phyloP scores from a whole-genome alignment of 1,284 basidiomycete species.

The Anthracocystis panici-leucophaei region DNA sequence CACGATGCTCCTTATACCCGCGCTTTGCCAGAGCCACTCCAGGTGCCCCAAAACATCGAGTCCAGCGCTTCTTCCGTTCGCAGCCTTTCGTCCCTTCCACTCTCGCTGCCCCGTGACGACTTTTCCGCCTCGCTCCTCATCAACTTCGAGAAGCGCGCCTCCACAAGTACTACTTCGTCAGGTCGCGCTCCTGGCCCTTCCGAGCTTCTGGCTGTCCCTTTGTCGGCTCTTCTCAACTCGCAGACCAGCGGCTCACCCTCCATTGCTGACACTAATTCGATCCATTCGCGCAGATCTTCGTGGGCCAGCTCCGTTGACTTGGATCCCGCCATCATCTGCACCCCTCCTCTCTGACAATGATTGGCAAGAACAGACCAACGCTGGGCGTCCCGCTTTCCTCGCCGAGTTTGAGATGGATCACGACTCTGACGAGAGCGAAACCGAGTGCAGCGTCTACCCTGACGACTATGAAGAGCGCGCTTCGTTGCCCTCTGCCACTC shows the following conservation, averaged over 20 bases:
- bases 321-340: slow-evolving; percentile 45
- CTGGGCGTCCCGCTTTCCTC: slow-evolving; percentile 35
- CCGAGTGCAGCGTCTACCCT: slow-evolving; percentile 31
- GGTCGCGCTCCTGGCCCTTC: slow-evolving; percentile 44
- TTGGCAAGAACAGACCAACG: slow-evolving; percentile 17
- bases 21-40: slow-evolving; percentile 14
- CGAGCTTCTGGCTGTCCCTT: slow-evolving; percentile 20
- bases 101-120: slow-evolving; percentile 22
- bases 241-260: slow-evolving; percentile 22
- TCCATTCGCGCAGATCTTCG: slow-evolving; percentile 31
- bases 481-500: background rate
- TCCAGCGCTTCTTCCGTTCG: slow-evolving; percentile 20
- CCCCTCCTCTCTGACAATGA: slow-evolving; percentile 26
- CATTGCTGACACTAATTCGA: slow-evolving; percentile 41
- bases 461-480: slow-evolving; percentile 18
- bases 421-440: slow-evolving; percentile 45
- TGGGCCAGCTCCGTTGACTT: slow-evolving; percentile 47
- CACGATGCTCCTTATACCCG: slow-evolving; percentile 11
- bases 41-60: slow-evolving; percentile 24
- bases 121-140: slow-evolving; percentile 33
- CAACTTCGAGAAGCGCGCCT: slow-evolving; percentile 35
- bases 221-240: slow-evolving; percentile 15
- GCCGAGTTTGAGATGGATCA: slow-evolving; percentile 38
- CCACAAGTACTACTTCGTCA: slow-evolving; percentile 26
- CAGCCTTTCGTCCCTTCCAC: slow-evolving; percentile 26